Conservation (phyloP, 306 rosid species). For the Cicer arietinum region DNA sequence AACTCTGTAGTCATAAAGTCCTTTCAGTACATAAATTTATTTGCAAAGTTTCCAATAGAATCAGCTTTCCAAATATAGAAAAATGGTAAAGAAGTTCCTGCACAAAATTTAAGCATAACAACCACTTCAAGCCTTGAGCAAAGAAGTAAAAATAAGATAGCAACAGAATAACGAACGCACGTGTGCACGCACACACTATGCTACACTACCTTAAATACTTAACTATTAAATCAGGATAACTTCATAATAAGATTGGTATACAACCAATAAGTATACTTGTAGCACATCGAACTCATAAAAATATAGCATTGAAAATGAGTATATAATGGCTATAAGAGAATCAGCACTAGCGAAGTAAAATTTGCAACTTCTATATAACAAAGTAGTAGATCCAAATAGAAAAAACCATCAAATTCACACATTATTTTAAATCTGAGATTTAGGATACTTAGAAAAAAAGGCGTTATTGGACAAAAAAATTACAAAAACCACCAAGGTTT, state of each 20-base stretch:
- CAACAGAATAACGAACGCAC: not conserved
- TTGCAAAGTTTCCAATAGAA: slow-evolving; percentile 36
- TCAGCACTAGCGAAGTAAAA: slow-evolving; percentile 4
- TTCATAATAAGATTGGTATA: not conserved
- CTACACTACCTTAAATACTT: slow-evolving; percentile 2
- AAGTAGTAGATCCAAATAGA: slow-evolving; percentile 32
- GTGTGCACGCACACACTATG: not conserved
- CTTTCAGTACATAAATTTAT: slow-evolving; percentile 42
- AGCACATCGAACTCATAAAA: not conserved
- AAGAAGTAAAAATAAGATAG: slow-evolving; percentile 15
- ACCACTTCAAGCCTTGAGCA: slow-evolving; percentile 42
- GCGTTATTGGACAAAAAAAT: not conserved
- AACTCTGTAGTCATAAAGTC: slow-evolving; percentile 26
- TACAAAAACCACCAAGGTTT: not conserved
- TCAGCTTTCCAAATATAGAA: slow-evolving; percentile 35
- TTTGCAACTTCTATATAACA: slow-evolving; percentile 6
- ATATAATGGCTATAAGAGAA: slow-evolving; percentile 30
- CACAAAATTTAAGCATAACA: slow-evolving; percentile 45
- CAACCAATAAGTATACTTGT: slow-evolving; percentile 9
- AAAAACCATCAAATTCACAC: slow-evolving; percentile 22
- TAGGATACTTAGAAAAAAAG: not conserved
- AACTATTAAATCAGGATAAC: slow-evolving; percentile 26
- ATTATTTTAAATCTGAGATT: slow-evolving; percentile 19
- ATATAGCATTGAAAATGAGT: slow-evolving; percentile 5
- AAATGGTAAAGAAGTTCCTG: slow-evolving; percentile 43